phyloP scores from a whole-genome alignment of 2,329 filamentous ascomycete species.

The Sarocladiaceae sp. region DNA sequence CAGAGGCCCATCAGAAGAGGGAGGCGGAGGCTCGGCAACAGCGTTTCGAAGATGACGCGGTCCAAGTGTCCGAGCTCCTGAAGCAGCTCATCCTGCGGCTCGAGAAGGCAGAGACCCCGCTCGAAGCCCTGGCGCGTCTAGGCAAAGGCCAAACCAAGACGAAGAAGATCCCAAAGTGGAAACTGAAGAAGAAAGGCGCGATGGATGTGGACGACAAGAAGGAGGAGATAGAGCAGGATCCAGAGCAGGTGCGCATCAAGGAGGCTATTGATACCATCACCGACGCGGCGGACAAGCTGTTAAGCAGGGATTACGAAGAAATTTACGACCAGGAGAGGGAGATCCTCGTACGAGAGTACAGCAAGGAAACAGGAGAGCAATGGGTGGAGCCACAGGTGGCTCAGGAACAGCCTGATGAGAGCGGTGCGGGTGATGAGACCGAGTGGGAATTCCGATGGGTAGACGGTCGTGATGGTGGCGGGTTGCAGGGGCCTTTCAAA shows the following conservation, averaged over 20 bases:
- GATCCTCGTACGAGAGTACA: conserved; percentile 73
- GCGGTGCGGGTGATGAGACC: conserved; percentile 12
- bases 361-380: conserved; percentile 76
- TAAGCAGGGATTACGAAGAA: conserved; percentile 78
- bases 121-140: conserved; percentile 81
- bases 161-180: conserved; percentile 56
- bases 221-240: conserved; percentile 42
- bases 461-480: conserved; percentile 74
- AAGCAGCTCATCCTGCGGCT: conserved; percentile 65
- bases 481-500: conserved; percentile 83
- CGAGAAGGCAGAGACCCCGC: conserved; percentile 73
- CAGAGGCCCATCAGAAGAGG: conserved; percentile 78
- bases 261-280: conserved; percentile 76
- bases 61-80: conserved; percentile 68
- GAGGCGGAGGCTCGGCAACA: conserved; percentile 69
- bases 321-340: conserved; percentile 89
- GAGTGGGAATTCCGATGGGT: conserved; percentile 90
- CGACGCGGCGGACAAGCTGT: conserved; percentile 79
- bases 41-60: conserved; percentile 66
- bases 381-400: conserved; percentile 55
- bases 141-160: conserved; percentile 61
- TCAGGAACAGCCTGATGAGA: conserved; percentile 20
- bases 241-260: conserved; percentile 63
- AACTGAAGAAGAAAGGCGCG: conserved; percentile 57
- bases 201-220: conserved; percentile 63